Evolutionary conservation across 2,329 filamentous ascomycete genomes (phyloP).

Genomic region (Colletotrichum echinochloae): DNA sequence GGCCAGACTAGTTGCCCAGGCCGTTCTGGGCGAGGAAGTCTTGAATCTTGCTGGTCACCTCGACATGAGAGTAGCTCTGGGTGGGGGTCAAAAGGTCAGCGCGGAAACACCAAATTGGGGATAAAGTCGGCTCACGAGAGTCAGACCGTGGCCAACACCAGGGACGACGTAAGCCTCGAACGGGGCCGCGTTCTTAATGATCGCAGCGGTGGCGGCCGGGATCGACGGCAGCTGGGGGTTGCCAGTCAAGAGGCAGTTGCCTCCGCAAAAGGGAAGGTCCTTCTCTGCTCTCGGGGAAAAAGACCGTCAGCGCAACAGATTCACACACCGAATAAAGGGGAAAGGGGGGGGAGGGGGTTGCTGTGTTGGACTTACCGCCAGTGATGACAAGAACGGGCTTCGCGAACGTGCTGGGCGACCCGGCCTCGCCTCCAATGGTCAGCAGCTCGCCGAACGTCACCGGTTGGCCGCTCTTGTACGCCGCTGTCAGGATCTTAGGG

Average conservation of each 20-base stretch:
- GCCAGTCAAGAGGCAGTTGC: constrained; percentile 65
- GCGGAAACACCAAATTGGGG: neutral
- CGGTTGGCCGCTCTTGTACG: constrained; percentile 64
- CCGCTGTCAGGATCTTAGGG: constrained; percentile 59
- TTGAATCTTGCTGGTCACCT: constrained; percentile 52
- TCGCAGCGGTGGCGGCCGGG: constrained; percentile 54
- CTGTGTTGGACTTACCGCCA: constrained; percentile 54
- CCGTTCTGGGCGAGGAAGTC: constrained; percentile 51
- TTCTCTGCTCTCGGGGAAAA: constrained; percentile 48
- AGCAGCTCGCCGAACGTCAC: constrained; percentile 69
- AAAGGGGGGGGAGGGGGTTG: too few relatives aligned
- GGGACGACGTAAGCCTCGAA: constrained; percentile 68
- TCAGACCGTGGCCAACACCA: constrained; percentile 63
- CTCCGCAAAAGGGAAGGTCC: constrained; percentile 71
- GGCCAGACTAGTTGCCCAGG: constrained; percentile 6
- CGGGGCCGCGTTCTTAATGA: constrained; percentile 58
- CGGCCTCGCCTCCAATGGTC: constrained; percentile 59
- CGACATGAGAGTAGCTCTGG: constrained; percentile 47
- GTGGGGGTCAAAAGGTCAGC: constrained; percentile 10
- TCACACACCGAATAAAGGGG: too few relatives aligned
- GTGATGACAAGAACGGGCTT: constrained; percentile 71
- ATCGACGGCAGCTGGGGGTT: constrained; percentile 54
- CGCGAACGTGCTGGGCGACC: constrained; percentile 53
- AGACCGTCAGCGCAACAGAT: neutral
- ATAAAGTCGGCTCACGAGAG: constrained; percentile 50